Evolutionary conservation across 768 basidiomycete species (phyloP).

Genomic region (Termitomyces sp.): DNA sequence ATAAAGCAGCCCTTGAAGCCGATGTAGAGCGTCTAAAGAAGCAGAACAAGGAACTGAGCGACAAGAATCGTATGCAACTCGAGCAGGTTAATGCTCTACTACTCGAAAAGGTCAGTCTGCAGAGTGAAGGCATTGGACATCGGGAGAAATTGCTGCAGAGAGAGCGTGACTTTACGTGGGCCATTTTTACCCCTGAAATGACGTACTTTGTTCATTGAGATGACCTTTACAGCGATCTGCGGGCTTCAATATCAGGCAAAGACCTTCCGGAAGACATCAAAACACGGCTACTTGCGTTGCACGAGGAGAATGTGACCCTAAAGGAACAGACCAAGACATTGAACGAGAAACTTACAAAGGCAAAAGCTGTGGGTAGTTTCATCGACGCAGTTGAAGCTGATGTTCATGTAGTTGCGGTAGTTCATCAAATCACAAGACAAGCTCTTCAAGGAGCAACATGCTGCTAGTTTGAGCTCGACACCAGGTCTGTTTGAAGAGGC

Average conservation of each 20-base stretch:
- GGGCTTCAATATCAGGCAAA: constrained; percentile 69
- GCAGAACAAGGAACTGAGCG: constrained; percentile 63
- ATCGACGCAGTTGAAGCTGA: background rate
- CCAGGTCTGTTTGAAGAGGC: constrained; percentile 67
- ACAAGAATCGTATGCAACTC: constrained; percentile 87
- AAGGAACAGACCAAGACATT: constrained; percentile 67
- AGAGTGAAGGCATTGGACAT: constrained; percentile 86
- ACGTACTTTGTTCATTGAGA: background rate
- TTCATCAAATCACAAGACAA: constrained; percentile 93
- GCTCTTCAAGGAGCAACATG: constrained; percentile 77
- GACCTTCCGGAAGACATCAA: constrained; percentile 83
- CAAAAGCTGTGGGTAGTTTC: constrained; percentile 50
- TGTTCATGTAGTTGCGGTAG: constrained; percentile 28
- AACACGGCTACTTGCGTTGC: constrained; percentile 61
- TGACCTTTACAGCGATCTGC: constrained; percentile 52
- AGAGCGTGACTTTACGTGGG: constrained; percentile 79
- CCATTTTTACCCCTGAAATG: background rate
- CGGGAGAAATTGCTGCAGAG: constrained; percentile 82
- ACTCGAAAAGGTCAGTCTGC: constrained; percentile 86
- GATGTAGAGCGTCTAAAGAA: constrained; percentile 61
- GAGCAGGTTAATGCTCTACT: constrained; percentile 84
- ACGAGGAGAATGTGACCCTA: constrained; percentile 69
- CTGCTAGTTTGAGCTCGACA: constrained; percentile 41
- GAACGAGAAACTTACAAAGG: constrained; percentile 76
- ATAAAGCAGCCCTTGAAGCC: constrained; percentile 69